Evolutionary conservation across 2,329 filamentous ascomycete genomes (phyloP).

Genomic region (Neonectria sp.): DNA sequence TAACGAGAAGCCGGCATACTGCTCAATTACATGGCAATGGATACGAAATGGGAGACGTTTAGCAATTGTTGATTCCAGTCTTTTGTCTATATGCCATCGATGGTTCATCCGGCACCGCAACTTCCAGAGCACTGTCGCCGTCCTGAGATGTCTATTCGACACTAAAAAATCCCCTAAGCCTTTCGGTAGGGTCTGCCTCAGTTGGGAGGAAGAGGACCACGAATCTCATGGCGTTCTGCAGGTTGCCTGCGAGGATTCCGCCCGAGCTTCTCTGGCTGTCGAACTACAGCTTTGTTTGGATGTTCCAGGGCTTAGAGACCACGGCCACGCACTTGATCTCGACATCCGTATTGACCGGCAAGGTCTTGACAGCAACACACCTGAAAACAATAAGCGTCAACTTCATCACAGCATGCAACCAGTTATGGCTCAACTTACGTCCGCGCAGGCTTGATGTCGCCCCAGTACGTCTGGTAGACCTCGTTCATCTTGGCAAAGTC

Average conservation of each 20-base stretch:
- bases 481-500: constrained; percentile 82
- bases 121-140: neutral
- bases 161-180: too few species aligned
- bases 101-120: neutral
- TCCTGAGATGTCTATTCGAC: neutral
- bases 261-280: neutral
- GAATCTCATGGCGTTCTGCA: neutral
- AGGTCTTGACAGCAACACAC: constrained; percentile 52
- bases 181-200: too few species aligned
- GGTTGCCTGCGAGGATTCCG: neutral
- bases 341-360: constrained; percentile 48
- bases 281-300: constrained; percentile 36
- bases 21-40: neutral
- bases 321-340: constrained; percentile 50
- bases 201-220: neutral
- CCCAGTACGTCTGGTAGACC: constrained; percentile 79
- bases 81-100: neutral
- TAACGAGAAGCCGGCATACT: neutral
- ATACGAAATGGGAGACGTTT: neutral
- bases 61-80: neutral
- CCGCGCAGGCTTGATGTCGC: constrained; percentile 59
- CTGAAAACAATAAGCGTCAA: constrained; percentile 25
- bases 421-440: constrained; percentile 44
- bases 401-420: neutral
- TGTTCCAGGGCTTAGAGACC: constrained; percentile 36